These are phyloP conservation scores for Colletotrichum sp. DNA, from an alignment of 2,329 filamentous ascomycete species.

Conservation along the genomic window DNA sequence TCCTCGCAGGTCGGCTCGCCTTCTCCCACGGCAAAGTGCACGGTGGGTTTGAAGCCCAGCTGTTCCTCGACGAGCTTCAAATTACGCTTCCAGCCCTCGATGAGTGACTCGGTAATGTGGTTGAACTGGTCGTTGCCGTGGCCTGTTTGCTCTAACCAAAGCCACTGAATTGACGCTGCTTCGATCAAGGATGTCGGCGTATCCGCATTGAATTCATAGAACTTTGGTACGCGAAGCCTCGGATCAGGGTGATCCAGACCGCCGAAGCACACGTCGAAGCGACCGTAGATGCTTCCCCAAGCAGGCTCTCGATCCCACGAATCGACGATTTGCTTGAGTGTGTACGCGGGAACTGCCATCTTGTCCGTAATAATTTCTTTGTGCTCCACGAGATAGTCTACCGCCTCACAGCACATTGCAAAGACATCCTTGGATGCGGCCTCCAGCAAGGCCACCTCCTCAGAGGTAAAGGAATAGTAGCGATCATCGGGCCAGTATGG, in stretches of 20 bases:
- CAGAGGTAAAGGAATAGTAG: not conserved
- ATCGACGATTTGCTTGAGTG: not conserved
- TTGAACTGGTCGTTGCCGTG: not conserved
- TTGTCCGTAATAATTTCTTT: not conserved
- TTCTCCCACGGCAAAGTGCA: not conserved
- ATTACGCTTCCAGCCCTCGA: slow-evolving; percentile 1
- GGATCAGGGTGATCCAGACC: not conserved
- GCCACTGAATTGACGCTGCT: not conserved
- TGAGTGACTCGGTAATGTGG: not conserved
- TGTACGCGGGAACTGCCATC: not conserved
- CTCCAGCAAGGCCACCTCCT: not conserved
- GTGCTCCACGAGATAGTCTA: not conserved
- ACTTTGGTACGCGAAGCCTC: not conserved
- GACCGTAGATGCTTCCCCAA: slow-evolving; percentile 7
- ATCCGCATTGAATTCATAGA: slow-evolving; percentile 5
- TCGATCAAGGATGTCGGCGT: not conserved
- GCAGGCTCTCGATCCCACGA: not conserved
- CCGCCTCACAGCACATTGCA: slow-evolving; percentile 1
- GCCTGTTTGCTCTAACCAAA: not conserved
- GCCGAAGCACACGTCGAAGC: not conserved
- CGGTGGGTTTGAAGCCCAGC: not conserved
- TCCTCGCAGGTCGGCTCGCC: not conserved
- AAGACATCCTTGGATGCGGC: not conserved
- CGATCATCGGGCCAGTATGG: slow-evolving; percentile 7
- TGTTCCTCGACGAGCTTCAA: not conserved